phyloP scores from a whole-genome alignment of 257 asterid species.

The Capsicum rhomboideum region DNA sequence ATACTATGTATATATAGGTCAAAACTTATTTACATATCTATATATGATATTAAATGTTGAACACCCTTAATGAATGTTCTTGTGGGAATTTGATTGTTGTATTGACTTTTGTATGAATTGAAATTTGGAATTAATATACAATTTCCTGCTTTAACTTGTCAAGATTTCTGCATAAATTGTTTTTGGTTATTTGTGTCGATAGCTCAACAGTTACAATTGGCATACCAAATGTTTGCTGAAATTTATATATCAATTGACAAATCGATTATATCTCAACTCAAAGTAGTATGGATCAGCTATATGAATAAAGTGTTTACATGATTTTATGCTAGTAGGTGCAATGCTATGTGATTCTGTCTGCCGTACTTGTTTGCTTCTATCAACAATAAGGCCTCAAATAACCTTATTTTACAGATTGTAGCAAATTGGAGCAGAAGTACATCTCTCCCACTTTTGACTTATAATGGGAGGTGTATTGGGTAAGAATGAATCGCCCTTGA shows the following conservation, averaged over 20 bases:
- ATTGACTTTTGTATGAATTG: background rate
- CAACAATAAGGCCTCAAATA: background rate
- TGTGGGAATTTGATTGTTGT: background rate
- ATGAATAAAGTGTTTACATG: background rate
- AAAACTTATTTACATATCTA: background rate
- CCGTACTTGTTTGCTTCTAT: background rate
- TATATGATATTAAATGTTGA: background rate
- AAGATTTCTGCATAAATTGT: background rate
- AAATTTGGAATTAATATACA: background rate
- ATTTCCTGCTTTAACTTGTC: background rate
- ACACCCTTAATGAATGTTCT: background rate
- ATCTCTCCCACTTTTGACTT: background rate
- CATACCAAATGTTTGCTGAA: background rate
- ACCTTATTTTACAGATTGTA: background rate
- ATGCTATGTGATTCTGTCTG: background rate
- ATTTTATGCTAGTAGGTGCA: background rate
- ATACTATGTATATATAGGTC: background rate
- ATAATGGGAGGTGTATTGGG: conserved; percentile 69
- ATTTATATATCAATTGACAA: background rate
- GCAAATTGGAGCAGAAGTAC: background rate
- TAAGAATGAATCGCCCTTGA: conserved; percentile 36
- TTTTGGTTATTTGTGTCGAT: background rate
- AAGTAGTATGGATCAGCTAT: background rate
- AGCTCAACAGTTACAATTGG: background rate
- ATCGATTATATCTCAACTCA: background rate